Evolutionary conservation across 78 protist species (phyloP).

Genomic region (Dictyostelium citrinum): DNA sequence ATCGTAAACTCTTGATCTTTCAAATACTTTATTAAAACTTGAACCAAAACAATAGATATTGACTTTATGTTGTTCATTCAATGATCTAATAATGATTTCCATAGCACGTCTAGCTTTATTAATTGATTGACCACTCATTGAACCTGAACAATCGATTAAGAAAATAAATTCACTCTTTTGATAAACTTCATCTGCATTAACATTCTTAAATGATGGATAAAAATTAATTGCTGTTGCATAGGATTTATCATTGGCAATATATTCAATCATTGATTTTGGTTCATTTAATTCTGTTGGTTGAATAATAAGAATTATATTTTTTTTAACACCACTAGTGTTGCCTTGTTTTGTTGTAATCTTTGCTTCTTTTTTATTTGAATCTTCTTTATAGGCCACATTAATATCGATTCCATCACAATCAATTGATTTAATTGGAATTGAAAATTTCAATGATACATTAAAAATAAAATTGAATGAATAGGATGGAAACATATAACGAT

Average conservation of each 20-base stretch:
- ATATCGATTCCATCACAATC: neutral
- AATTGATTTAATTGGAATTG: neutral
- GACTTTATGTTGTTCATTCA: neutral
- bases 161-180: constrained; percentile 26
- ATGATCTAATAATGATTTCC: constrained; percentile 19
- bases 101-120: neutral
- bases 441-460: neutral
- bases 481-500: constrained; percentile 11
- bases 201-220: neutral
- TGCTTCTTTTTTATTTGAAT: neutral
- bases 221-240: constrained; percentile 22
- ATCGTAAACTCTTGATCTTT: neutral
- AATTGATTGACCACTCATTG: constrained; percentile 25
- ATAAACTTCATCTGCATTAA: neutral
- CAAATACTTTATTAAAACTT: neutral
- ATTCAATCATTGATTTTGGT: constrained; percentile 5
- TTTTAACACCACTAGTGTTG: neutral
- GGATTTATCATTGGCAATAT: neutral
- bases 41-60: constrained; percentile 20
- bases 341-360: neutral
- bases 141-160: constrained; percentile 4
- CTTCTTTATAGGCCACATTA: neutral
- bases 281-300: neutral
- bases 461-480: neutral
- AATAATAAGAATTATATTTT: neutral